phyloP scores from a whole-genome alignment of 371 early-diverging fungal genomes.

The Entomophthora muscae region DNA sequence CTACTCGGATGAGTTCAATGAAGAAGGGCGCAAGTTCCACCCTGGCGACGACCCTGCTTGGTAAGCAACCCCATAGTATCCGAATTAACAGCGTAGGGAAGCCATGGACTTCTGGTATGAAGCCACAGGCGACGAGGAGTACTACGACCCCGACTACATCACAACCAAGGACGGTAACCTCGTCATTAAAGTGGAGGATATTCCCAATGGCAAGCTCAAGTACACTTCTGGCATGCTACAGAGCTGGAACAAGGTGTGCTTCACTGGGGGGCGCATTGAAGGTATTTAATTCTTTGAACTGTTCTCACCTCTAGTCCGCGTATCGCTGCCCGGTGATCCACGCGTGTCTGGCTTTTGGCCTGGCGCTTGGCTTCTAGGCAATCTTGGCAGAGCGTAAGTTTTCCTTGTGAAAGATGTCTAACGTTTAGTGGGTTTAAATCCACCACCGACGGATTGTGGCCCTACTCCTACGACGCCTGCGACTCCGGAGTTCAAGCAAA shows the following conservation, averaged over 20 bases:
- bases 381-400: slow-evolving; percentile 25
- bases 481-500: slow-evolving; percentile 26
- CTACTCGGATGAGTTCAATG: slow-evolving; percentile 33
- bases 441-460: slow-evolving; percentile 35
- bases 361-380: slow-evolving; percentile 33
- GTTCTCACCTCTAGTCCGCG: slow-evolving; percentile 14
- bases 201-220: slow-evolving; percentile 18
- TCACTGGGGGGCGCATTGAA: slow-evolving; percentile 34
- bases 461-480: slow-evolving; percentile 28
- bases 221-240: slow-evolving; percentile 34
- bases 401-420: background rate
- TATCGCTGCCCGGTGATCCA: slow-evolving; percentile 26
- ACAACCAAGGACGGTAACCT: slow-evolving; percentile 24
- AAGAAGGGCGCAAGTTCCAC: slow-evolving; percentile 25
- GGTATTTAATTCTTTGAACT: slow-evolving; percentile 10
- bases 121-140: slow-evolving; percentile 25
- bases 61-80: slow-evolving; percentile 8
- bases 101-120: slow-evolving; percentile 32
- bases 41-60: slow-evolving; percentile 28
- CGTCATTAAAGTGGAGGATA: slow-evolving; percentile 21
- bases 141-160: slow-evolving; percentile 23
- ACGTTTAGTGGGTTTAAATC: slow-evolving; percentile 23
- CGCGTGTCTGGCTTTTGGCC: slow-evolving; percentile 31
- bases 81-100: slow-evolving; percentile 14
- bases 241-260: slow-evolving; percentile 40